Percentiles rank a stretch among this genome's conserved stretches.
phyloP scores from a whole-genome alignment of 805 yeast species.

The Barnettozyma vustinii region DNA sequence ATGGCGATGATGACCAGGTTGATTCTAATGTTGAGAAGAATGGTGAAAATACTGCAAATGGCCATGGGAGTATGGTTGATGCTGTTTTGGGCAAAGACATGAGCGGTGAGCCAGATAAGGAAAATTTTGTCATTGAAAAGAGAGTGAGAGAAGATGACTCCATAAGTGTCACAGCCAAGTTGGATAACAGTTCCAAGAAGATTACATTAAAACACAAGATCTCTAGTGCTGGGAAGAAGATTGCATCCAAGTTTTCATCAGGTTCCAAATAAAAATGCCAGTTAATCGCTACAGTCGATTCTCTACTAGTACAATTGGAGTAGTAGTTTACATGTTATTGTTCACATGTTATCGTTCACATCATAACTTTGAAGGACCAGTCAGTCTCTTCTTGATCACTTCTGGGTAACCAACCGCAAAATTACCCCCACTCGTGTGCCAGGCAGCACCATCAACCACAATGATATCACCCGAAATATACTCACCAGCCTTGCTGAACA shows the following conservation, averaged over 20 bases:
- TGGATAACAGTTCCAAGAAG: constrained; percentile 9
- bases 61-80: constrained; percentile 1
- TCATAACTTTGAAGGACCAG: constrained; percentile 33
- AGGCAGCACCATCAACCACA: constrained; percentile 86
- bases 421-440: constrained; percentile 64
- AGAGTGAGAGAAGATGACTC: constrained; percentile 15
- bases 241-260: constrained; percentile 21
- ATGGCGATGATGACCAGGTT: neutral
- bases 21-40: neutral
- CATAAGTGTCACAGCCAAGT: constrained; percentile 2
- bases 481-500: constrained; percentile 77
- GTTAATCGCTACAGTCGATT: neutral
- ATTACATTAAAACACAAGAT: constrained; percentile 19
- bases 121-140: constrained; percentile 6
- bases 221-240: constrained; percentile 23
- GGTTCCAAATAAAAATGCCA: neutral
- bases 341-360: too few relatives aligned
- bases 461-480: constrained; percentile 73
- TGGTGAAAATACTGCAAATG: neutral
- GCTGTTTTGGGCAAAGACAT: neutral
- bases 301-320: neutral
- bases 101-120: neutral
- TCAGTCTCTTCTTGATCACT: constrained; percentile 27
- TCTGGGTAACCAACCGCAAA: constrained; percentile 41
- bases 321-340: neutral